These are phyloP conservation scores for Lagenaria siceraria DNA, from an alignment of 306 rosid genomes.

Conservation along the genomic window DNA sequence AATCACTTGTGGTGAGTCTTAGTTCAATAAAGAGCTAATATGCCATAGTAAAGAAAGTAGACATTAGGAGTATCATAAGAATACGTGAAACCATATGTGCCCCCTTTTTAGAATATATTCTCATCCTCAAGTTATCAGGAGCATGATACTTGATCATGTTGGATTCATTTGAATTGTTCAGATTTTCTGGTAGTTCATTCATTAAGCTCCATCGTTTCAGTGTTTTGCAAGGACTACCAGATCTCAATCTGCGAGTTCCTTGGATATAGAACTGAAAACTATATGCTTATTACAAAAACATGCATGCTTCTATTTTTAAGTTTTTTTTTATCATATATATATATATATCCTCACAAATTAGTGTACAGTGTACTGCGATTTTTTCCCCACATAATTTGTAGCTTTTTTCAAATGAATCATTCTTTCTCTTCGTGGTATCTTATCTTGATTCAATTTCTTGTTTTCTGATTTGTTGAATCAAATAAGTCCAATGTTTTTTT, in stretches of 20 bases:
- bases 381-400: not conserved
- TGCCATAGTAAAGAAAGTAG: no score
- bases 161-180: not conserved
- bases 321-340: not conserved
- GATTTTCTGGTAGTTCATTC: no score
- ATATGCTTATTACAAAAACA: not conserved
- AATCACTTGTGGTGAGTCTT: no score
- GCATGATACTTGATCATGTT: not conserved
- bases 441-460: not conserved
- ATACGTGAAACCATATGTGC: not conserved
- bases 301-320: not conserved
- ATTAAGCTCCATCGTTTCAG: not conserved
- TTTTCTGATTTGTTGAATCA: not conserved
- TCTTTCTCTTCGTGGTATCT: not conserved
- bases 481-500: not conserved
- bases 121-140: not conserved
- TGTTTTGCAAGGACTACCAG: not conserved
- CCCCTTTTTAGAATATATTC: not conserved
- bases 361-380: not conserved
- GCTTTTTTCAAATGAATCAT: not conserved
- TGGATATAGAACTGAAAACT: not conserved
- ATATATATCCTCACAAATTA: not conserved
- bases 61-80: not conserved
- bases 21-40: no score
- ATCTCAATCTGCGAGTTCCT: not conserved